Percentiles rank a stretch among this genome's conserved stretches.
These are phyloP conservation scores for Orbilia oligospora DNA, from an alignment of 2,329 filamentous ascomycete species.

Conservation along the genomic window DNA sequence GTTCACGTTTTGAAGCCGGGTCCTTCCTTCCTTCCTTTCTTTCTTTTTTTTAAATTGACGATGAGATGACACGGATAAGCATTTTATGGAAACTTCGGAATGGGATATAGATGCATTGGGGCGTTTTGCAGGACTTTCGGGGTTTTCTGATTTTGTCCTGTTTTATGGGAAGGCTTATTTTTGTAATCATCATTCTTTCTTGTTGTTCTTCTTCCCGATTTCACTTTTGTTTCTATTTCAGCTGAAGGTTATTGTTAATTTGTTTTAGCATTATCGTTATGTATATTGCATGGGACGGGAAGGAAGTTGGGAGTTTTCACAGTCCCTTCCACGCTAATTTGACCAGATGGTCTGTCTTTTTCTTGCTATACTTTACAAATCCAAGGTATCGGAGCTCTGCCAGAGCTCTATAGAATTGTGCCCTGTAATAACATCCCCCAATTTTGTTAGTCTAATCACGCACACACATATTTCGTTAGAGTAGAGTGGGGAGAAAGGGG, in stretches of 20 bases:
- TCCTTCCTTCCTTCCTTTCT: neutral
- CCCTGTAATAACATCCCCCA: conserved; percentile 66
- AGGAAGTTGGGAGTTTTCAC: conserved; percentile 64
- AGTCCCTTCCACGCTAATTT: conserved; percentile 87
- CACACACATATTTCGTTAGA: neutral
- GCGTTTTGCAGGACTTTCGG: conserved; percentile 2
- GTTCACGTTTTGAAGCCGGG: neutral
- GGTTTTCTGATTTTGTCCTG: neutral
- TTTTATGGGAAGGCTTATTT: neutral
- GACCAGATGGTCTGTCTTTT: conserved; percentile 91
- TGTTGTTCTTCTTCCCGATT: neutral
- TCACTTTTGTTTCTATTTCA: neutral
- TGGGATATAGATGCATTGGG: conserved; percentile 7
- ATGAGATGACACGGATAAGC: conserved; percentile 4
- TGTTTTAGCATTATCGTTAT: neutral
- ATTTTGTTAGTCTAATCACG: conserved; percentile 48
- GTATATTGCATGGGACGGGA: neutral
- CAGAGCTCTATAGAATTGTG: conserved; percentile 86
- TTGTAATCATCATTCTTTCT: neutral
- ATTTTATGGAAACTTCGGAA: neutral
- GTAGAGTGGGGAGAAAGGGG: neutral
- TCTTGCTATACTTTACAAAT: conserved; percentile 88
- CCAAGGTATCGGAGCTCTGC: conserved; percentile 89
- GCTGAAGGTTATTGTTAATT: neutral
- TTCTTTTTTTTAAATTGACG: conserved; percentile 13